Conservation (phyloP, 768 basidiomycete genomes). For the Lactifluus hygrophoroides region DNA sequence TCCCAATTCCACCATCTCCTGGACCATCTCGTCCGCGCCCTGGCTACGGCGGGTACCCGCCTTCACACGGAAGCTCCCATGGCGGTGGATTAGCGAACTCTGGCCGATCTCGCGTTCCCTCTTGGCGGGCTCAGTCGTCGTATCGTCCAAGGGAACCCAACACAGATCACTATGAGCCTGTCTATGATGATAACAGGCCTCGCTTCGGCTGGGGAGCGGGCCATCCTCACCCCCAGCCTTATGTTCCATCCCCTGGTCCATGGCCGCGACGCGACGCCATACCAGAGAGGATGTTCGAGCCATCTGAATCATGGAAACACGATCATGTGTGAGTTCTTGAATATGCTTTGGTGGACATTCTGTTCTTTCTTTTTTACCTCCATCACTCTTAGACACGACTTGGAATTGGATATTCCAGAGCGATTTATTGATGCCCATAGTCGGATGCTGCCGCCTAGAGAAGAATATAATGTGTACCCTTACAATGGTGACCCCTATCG, state of each 20-base stretch:
- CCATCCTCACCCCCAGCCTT: constrained; percentile 21
- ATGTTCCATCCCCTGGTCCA: constrained; percentile 24
- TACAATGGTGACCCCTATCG: constrained; percentile 47
- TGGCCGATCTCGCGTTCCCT: constrained; percentile 29
- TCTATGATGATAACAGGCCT: constrained; percentile 5
- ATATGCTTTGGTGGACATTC: not conserved
- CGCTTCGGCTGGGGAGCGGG: constrained; percentile 5
- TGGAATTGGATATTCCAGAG: constrained; percentile 10
- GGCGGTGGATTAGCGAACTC: constrained; percentile 34
- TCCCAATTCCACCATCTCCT: constrained; percentile 43
- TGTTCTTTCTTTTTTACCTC: constrained; percentile 8
- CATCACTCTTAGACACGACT: constrained; percentile 4
- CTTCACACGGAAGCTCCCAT: constrained; percentile 32
- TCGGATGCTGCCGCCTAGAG: constrained; percentile 17
- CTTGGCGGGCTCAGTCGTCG: constrained; percentile 40
- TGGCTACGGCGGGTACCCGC: constrained; percentile 46
- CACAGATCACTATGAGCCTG: constrained; percentile 11
- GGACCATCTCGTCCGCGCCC: constrained; percentile 34
- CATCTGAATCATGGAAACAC: constrained; percentile 51
- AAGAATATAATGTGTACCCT: constrained; percentile 31
- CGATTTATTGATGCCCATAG: constrained; percentile 12
- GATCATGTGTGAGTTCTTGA: constrained; percentile 9
- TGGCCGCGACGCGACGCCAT: constrained; percentile 29
- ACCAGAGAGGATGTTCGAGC: constrained; percentile 57
- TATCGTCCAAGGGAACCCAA: constrained; percentile 28